Percentiles rank a stretch among this genome's conserved stretches.
These are phyloP conservation scores for Edaphochlamys debaryana DNA, from an alignment of 139 green algal species.

Conservation along the genomic window DNA sequence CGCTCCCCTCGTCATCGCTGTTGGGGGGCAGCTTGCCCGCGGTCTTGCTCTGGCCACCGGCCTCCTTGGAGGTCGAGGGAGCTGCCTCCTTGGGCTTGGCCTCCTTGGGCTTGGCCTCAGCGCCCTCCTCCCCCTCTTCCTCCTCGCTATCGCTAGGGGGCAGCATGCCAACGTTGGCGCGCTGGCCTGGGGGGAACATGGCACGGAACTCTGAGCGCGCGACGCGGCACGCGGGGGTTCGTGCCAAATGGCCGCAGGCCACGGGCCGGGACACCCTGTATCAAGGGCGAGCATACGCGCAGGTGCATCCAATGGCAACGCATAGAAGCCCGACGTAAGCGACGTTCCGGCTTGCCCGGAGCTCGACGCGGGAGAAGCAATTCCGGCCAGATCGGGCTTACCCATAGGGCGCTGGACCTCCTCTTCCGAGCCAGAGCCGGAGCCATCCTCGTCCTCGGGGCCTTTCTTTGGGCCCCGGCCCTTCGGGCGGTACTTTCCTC, in stretches of 20 bases:
- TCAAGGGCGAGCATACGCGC: too few relatives aligned
- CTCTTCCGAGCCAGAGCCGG: slow-evolving; percentile 30
- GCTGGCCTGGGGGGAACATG: slow-evolving; percentile 51
- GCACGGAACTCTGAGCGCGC: too few relatives aligned
- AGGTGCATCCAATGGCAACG: too few relatives aligned
- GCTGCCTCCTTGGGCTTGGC: too few relatives aligned
- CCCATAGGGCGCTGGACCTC: slow-evolving; percentile 16
- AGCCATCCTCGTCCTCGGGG: slow-evolving; percentile 27
- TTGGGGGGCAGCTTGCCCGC: slow-evolving; percentile 36
- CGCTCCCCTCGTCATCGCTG: slow-evolving; percentile 31
- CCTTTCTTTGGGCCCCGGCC: slow-evolving; percentile 16
- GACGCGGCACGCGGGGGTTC: too few relatives aligned
- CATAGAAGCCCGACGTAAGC: too few relatives aligned
- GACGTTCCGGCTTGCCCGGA: too few relatives aligned
- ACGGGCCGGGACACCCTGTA: too few relatives aligned
- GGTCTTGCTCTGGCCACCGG: slow-evolving; percentile 2
- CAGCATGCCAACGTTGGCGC: slow-evolving; percentile 76
- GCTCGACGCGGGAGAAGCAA: too few relatives aligned
- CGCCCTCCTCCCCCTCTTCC: slow-evolving; percentile 55
- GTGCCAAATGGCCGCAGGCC: too few relatives aligned
- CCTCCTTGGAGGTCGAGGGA: background rate
- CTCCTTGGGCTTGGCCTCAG: slow-evolving; percentile 28
- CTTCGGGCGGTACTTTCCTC: slow-evolving; percentile 39
- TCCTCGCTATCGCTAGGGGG: slow-evolving; percentile 77
- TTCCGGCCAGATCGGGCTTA: too few relatives aligned